Base-by-base conservation (phyloP, 345 rosid species). In the Euphorbia pulcherrima region DNA sequence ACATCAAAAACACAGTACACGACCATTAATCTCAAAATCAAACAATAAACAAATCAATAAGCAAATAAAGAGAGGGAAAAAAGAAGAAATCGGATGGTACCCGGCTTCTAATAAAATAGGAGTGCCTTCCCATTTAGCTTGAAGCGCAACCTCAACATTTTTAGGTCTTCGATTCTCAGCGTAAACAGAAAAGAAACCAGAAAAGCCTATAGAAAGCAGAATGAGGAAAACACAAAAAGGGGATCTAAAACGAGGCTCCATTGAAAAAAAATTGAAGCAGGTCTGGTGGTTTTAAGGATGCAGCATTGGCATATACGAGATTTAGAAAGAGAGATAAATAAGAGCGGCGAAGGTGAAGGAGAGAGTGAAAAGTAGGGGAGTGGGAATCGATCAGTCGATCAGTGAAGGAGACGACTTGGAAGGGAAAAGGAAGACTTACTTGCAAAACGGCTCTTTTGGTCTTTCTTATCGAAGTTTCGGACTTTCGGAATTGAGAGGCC, bases 41-140 rank as follows among this genome's bases (percentile, higher is more conserved):
- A 7, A 28, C 51, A 46, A 66, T 66, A 33, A 33, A 40, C 47
- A 58, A 33, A 33, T 29, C 47, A 58, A 44, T 6, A 50, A 70
- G 17, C 5, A n/a, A n/a, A n/a, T 4, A 23, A 40, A 52, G 13
- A 41, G 40, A 54, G 13, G 8, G 5, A 46, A 44, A 8, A 33
- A 26, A 39, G 35, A 52, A 17, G 20, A 9, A 33, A 33, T 17
- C 37, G 21, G 11, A 37, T 66, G 79, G 67, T 72, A 94, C 97
- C 95, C 93, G 67, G 99, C 97, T 85, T 94, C 99, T 55, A 94
- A 78, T 71, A 94, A 89, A 77, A 94, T 72, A 12, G 99, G 95
- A 80, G 97, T 91, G 66, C 99, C 99, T 62, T 87, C 84, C 97
- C 96, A 91, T 77, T 89, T 94, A 23, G 95, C 97, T 48, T 79